Base-by-base conservation (phyloP, 75 land plant species). In the Cryptomeria japonica region DNA sequence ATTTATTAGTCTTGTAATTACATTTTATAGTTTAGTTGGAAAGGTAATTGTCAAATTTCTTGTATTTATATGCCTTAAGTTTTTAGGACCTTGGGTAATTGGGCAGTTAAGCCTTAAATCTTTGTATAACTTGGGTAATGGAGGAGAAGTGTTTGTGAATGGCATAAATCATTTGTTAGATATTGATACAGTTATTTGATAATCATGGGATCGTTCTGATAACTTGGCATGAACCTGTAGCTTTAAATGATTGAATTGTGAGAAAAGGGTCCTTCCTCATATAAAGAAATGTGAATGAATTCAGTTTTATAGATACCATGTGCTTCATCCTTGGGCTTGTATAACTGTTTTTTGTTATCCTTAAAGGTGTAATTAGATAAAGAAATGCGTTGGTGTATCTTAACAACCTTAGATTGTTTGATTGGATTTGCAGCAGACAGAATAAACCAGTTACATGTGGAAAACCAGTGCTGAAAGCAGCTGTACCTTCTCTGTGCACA, bases 401-500 rank as follows among this genome's bases (percentile, higher is more conserved):
- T 53, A 8, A 38, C 86, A 70, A 7, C 11, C 41, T 87, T 79
- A 80, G 28, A 80, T 80, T 47, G 10, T 25, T 10, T 89, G 46
- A 18, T 87, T 55, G 79, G 55, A 41, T 47, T 56, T 88, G 79
- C 91, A 96, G 96, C 87, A 87, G 87, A 16, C 93, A 91, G 77
- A 88, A 77, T 88, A 96, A 96, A 16, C 90, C 90, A 41, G 58
- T 91, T 44, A 84, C 89, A 15, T 97, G 99, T 93, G 91, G 91
- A 79, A 97, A 93, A 87, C 98, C 99, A 73, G 93, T 96, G 2
- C 89, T 97, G 38, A 93, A 90, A 84, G 90, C 98, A 49, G 88
- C 93, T 10, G 87, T 90, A 32, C 98, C 98, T 85, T 89, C 93
- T 22, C 90, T 91, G 12, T 97, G 99, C 87, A 25, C 92, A 28